Evolutionary conservation across 352 stramenopile genomes (phyloP), one percentile per base, ranked within the genome.

Genomic region (Pythium aquatile): DNA sequence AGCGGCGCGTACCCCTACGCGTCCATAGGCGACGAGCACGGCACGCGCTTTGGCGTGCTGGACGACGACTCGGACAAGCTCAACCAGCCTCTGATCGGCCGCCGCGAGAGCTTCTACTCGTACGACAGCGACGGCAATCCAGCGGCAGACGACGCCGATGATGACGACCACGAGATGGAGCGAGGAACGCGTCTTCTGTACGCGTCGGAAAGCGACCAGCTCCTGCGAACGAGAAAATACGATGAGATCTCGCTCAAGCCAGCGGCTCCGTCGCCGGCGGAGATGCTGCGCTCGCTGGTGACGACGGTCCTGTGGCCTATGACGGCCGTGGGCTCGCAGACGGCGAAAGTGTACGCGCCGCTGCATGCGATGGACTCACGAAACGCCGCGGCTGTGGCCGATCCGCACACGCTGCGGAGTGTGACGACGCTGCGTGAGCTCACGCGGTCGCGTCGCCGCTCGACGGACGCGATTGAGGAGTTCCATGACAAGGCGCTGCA

Each of bases 21-120:
- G 16, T 55, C 55, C 28, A 13, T 28, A 6, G 32, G 24, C 44
- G 20, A 51, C 51, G 9, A 61, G 37, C n/a, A 72, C 59, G 16
- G 47, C 59, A 14, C 66, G 39, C 70, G 68, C 20, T 78, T 69
- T 40, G 62, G 62, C 29, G 48, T 77, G 10, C 28, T 68, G 24
- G 71, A 79, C 49, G 68, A 81, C 53, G 71, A 75, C 11, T 64
- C 66, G 10, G 64, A 69, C 58, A 70, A 69, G 44, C 69, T 81
- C 58, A 70, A 72, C 49, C 71, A 79, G 66, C 74, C 74, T 54
- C 66, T 81, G 13, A 75, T 81, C 63, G 58, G 61, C n/a, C 47
- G 47, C n/a, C 53, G 69, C 17, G 60, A 69, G 24, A 28, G 24
- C 13, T 33, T 62, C 24, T 62, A 69, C 48, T 30, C 20, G 3